Evolutionary conservation across 345 rosid species (phyloP).

Genomic region (Arabis alpina): DNA sequence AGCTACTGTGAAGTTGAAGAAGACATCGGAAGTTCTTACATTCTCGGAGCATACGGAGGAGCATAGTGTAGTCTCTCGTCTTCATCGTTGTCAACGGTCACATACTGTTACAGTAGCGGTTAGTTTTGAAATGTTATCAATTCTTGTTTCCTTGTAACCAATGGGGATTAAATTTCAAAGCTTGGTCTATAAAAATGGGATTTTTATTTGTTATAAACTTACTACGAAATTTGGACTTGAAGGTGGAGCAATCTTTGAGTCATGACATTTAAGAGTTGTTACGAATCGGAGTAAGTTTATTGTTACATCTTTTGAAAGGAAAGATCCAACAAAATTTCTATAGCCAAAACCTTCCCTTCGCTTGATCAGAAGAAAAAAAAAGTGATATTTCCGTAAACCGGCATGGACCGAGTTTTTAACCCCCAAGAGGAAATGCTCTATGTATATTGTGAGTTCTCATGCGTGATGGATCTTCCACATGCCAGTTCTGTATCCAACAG

Average conservation of each 20-base stretch:
- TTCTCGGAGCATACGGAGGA: constrained; percentile 45
- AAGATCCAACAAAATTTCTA: constrained; percentile 1
- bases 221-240: too few relatives aligned
- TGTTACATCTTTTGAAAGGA: constrained; percentile 24
- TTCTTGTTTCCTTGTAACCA: neutral
- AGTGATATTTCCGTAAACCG: neutral
- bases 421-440: too few relatives aligned
- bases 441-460: constrained; percentile 40
- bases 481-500: constrained; percentile 80
- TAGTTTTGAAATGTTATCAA: neutral
- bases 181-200: too few relatives aligned
- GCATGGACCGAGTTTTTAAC: neutral
- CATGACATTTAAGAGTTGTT: neutral
- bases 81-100: neutral
- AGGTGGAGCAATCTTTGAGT: too few relatives aligned
- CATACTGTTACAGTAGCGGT: neutral
- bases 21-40: constrained; percentile 50
- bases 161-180: neutral
- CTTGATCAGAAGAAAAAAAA: constrained; percentile 20
- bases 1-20: constrained; percentile 53
- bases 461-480: constrained; percentile 63
- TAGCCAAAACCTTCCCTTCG: constrained; percentile 15
- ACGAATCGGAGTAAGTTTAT: neutral
- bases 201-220: too few relatives aligned
- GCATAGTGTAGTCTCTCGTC: neutral